Evolutionary conservation across 495 filamentous ascomycete species (phyloP).

Genomic region (Astrocystis sublimbata): DNA sequence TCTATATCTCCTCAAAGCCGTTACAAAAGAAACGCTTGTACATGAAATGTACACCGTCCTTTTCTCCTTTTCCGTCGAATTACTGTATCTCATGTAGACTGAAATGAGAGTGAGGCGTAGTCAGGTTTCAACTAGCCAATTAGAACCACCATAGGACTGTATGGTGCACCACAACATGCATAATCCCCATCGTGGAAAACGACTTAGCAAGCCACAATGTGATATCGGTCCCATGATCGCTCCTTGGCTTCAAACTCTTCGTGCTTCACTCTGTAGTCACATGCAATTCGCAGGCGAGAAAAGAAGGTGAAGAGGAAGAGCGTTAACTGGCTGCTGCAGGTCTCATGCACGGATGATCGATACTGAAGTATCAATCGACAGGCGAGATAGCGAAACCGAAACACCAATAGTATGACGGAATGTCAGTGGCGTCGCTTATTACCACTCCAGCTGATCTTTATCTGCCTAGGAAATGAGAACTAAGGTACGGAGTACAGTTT

Average conservation of each 20-base stretch:
- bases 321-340: not conserved
- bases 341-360: not conserved
- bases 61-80: no score
- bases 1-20: no score
- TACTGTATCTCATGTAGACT: not conserved
- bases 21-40: no score
- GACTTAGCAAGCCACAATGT: not conserved
- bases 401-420: not conserved
- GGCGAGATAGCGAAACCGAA: not conserved
- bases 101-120: not conserved
- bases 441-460: not conserved
- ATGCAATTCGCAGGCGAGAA: not conserved
- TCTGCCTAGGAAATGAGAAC: no score
- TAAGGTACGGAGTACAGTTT: not conserved
- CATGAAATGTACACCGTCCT: no score
- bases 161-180: not conserved
- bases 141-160: not conserved
- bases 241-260: not conserved
- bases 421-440: not conserved
- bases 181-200: not conserved
- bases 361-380: not conserved
- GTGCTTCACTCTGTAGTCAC: not conserved
- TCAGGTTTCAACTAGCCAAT: not conserved
- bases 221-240: not conserved
- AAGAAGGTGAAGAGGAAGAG: not conserved